Evolutionary conservation across 2,329 filamentous ascomycete genomes (phyloP).

Genomic region (Beauveria sp.): DNA sequence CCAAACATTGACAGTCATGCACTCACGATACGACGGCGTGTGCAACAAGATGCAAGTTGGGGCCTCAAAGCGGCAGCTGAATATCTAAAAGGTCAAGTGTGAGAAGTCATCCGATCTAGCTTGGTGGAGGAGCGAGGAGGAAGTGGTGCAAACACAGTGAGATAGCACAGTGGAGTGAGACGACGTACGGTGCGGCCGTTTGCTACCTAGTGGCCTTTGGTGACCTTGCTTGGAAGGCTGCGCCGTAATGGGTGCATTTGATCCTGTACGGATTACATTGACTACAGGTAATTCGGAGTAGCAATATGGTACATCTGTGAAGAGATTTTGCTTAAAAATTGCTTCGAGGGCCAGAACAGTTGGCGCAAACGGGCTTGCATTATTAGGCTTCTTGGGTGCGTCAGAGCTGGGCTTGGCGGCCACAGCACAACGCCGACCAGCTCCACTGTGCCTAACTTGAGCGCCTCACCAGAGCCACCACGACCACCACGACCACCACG

Average conservation of each 20-base stretch:
- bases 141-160: constrained; percentile 4
- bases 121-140: background rate
- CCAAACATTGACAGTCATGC: background rate
- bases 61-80: background rate
- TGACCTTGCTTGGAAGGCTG: background rate
- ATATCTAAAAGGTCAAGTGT: background rate
- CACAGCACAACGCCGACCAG: background rate
- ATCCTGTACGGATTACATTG: no score
- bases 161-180: background rate
- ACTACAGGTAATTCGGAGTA: no score
- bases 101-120: constrained; percentile 1
- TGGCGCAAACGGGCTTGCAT: no score
- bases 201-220: background rate
- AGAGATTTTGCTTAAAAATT: no score
- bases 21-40: background rate
- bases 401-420: background rate
- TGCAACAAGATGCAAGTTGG: background rate
- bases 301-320: no score
- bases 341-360: no score
- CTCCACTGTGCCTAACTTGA: background rate
- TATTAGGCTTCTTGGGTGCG: background rate
- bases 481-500: background rate
- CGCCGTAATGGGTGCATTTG: background rate
- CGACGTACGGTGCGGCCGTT: background rate
- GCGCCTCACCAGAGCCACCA: background rate